Percentiles rank a stretch among this genome's conserved stretches.
Conservation (phyloP, 768 basidiomycete species). For the Sporobolomyces roseus region DNA sequence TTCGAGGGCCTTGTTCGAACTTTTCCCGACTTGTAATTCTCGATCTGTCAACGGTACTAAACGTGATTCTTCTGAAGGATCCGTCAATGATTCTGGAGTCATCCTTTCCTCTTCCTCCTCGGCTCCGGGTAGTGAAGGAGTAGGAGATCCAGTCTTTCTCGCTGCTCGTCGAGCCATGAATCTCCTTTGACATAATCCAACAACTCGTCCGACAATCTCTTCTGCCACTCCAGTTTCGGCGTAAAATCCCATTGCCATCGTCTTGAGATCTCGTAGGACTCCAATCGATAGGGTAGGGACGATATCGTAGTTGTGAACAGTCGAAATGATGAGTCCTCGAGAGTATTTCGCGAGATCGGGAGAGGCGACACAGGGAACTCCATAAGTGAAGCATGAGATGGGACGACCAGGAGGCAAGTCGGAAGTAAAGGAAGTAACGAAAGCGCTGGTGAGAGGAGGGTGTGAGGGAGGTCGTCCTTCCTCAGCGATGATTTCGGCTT, state of each 20-base stretch:
- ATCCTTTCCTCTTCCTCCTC: neutral
- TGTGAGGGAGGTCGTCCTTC: conserved; percentile 10
- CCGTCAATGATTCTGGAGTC: conserved; percentile 10
- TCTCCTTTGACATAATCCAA: conserved; percentile 47
- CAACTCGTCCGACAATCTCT: conserved; percentile 49
- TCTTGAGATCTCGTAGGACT: conserved; percentile 49
- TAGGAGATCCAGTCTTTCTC: neutral
- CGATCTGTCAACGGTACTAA: conserved; percentile 33
- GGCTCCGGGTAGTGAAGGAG: neutral
- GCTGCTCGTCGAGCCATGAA: conserved; percentile 26
- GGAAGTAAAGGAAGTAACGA: conserved; percentile 48
- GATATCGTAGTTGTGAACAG: conserved; percentile 49
- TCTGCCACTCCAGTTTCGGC: conserved; percentile 49
- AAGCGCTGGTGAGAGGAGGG: conserved; percentile 45
- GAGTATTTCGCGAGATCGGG: conserved; percentile 48
- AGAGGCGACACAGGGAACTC: conserved; percentile 49
- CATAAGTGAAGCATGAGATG: conserved; percentile 50
- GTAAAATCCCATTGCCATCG: conserved; percentile 48
- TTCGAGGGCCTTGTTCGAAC: conserved; percentile 43
- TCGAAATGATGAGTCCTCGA: conserved; percentile 48
- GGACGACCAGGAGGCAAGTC: conserved; percentile 50
- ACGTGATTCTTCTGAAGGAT: conserved; percentile 29
- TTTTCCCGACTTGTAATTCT: conserved; percentile 41
- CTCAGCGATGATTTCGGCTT: neutral
- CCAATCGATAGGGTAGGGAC: conserved; percentile 48